Evolutionary conservation across 306 rosid species (phyloP).

Genomic region (Canavalia ensiformis): DNA sequence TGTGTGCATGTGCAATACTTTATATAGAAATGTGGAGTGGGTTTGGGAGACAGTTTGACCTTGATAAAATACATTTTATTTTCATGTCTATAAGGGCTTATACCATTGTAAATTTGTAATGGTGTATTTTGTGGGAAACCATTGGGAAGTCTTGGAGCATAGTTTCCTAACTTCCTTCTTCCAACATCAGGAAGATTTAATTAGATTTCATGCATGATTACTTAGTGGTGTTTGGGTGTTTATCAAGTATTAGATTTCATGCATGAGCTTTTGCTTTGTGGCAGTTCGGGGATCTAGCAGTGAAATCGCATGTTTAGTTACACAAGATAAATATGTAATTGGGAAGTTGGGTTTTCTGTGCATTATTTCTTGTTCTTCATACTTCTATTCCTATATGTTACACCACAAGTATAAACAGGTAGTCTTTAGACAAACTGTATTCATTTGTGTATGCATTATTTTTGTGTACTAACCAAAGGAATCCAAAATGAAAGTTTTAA

Average conservation of each 20-base stretch:
- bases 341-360: background rate
- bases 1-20: background rate
- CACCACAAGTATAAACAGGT: background rate
- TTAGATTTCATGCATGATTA: constrained; percentile 14
- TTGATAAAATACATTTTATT: background rate
- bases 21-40: background rate
- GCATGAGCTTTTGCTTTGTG: background rate
- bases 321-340: background rate
- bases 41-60: background rate
- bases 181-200: background rate
- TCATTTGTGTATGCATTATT: constrained; percentile 2
- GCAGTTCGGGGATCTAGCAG: background rate
- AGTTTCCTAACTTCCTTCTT: background rate
- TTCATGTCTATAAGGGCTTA: background rate
- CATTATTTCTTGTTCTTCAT: background rate
- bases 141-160: background rate
- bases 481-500: too few relatives aligned
- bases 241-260: background rate
- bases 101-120: background rate
- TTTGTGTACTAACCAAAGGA: background rate
- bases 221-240: constrained; percentile 2
- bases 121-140: background rate
- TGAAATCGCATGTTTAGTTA: background rate
- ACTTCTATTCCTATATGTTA: background rate
- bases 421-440: background rate